These are phyloP conservation scores for Pecoramyces ruminantium DNA, from an alignment of 192 early-diverging fungal species.

Conservation along the genomic window DNA sequence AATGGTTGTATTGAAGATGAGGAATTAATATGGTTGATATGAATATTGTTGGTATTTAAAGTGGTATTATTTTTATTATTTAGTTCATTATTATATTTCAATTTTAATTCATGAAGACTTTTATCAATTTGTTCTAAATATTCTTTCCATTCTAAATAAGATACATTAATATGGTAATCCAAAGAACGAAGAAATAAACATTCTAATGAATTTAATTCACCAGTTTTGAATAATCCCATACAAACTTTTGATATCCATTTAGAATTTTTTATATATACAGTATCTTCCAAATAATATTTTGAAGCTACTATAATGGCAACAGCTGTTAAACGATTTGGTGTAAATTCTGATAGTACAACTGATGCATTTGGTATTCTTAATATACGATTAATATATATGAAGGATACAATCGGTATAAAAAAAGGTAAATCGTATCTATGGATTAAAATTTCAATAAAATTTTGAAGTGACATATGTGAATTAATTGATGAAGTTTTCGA, in stretches of 20 bases:
- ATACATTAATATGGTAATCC: neutral
- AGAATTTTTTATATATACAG: neutral
- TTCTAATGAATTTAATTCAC: neutral
- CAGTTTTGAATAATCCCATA: neutral
- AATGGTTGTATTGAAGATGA: too few relatives aligned
- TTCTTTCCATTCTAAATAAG: neutral
- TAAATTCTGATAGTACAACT: neutral
- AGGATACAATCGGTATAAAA: neutral
- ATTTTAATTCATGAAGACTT: neutral
- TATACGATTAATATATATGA: neutral
- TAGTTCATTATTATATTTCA: neutral
- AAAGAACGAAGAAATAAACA: neutral
- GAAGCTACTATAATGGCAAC: neutral
- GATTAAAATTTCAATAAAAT: neutral
- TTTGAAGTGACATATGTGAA: neutral
- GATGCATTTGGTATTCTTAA: neutral
- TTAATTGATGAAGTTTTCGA: neutral
- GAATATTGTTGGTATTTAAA: neutral
- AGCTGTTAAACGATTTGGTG: neutral
- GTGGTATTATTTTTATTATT: neutral
- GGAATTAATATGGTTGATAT: too few relatives aligned
- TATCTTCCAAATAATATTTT: neutral
- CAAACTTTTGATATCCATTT: neutral
- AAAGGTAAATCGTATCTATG: neutral
- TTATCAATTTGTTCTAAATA: neutral